Percentiles rank a stretch among this genome's conserved stretches.
These are phyloP conservation scores for Eimeria necatrix DNA, from an alignment of 169 alveolate species.

Conservation along the genomic window DNA sequence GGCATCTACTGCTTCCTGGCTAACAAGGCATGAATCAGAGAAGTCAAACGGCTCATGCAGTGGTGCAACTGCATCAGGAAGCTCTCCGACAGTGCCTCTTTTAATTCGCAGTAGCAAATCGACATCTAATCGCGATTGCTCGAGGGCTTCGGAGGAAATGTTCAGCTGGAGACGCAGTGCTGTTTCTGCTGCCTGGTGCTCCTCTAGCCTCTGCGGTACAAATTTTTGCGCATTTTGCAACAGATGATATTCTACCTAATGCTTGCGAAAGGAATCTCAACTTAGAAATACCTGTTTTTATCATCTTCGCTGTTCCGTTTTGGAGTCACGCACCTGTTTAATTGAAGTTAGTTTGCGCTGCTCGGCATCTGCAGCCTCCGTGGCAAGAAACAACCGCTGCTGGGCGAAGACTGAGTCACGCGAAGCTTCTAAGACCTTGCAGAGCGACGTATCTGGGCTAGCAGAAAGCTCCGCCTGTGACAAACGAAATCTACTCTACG, in stretches of 20 bases:
- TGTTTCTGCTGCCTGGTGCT: slow-evolving; percentile 38
- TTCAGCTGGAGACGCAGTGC: slow-evolving; percentile 34
- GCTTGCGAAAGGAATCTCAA: too few species aligned
- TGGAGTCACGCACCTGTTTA: slow-evolving; percentile 15
- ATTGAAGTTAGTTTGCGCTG: slow-evolving; percentile 14
- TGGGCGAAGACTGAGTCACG: slow-evolving; percentile 8
- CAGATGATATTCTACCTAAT: too few species aligned
- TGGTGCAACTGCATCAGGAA: slow-evolving; percentile 9
- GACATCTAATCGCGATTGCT: slow-evolving; percentile 17
- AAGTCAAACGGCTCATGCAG: slow-evolving; percentile 55
- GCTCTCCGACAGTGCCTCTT: slow-evolving; percentile 55
- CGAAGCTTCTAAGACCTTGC: slow-evolving; percentile 50
- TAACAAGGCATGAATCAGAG: slow-evolving; percentile 91
- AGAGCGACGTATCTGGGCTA: slow-evolving; percentile 11
- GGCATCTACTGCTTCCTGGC: slow-evolving; percentile 89
- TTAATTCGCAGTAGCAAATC: slow-evolving; percentile 51
- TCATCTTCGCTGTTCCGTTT: too few species aligned
- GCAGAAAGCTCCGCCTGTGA: slow-evolving; percentile 10
- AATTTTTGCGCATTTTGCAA: background rate
- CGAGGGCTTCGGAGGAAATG: background rate
- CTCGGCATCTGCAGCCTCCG: slow-evolving; percentile 66
- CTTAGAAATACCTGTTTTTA: too few species aligned
- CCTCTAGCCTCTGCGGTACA: slow-evolving; percentile 19
- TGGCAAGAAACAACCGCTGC: slow-evolving; percentile 50
- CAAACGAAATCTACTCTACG: background rate